Conservation (phyloP, 2,329 filamentous ascomycete genomes). For the Pseudogymnoascus pannorum region DNA sequence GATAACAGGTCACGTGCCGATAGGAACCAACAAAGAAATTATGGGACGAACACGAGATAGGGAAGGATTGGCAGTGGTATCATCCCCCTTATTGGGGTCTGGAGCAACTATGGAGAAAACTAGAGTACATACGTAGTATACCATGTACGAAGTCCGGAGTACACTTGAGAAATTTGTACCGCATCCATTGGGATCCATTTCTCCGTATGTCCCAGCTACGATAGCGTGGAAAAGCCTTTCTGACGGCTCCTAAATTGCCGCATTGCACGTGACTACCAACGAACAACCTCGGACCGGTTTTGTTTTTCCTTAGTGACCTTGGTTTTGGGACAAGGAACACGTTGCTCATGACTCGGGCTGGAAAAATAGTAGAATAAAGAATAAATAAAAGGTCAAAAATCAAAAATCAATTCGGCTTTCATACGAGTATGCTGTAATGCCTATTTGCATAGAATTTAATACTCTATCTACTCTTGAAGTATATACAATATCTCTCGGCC, state of each 20-base stretch:
- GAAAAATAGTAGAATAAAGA: neutral
- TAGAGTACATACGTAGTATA: neutral
- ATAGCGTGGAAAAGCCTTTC: neutral
- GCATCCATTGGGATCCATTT: neutral
- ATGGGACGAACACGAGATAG: neutral
- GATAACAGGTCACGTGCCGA: neutral
- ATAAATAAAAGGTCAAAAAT: neutral
- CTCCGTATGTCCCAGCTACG: neutral
- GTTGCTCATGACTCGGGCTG: neutral
- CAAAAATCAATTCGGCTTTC: no score
- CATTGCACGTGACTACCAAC: neutral
- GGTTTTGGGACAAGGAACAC: neutral
- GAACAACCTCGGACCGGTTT: neutral
- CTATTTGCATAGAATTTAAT: neutral
- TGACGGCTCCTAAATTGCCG: neutral
- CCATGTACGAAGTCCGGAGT: neutral
- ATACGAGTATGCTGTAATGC: neutral
- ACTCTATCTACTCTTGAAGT: neutral
- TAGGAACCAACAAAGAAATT: neutral
- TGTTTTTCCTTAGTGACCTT: neutral
- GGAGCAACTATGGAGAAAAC: neutral
- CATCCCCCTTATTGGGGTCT: constrained; percentile 1
- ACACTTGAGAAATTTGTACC: neutral
- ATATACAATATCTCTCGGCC: neutral
- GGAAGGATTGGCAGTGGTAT: neutral